Percentiles rank a stretch among this genome's conserved stretches.
phyloP scores from a whole-genome alignment of 164 flowering plant species.

The Vitis rotundifolia region DNA sequence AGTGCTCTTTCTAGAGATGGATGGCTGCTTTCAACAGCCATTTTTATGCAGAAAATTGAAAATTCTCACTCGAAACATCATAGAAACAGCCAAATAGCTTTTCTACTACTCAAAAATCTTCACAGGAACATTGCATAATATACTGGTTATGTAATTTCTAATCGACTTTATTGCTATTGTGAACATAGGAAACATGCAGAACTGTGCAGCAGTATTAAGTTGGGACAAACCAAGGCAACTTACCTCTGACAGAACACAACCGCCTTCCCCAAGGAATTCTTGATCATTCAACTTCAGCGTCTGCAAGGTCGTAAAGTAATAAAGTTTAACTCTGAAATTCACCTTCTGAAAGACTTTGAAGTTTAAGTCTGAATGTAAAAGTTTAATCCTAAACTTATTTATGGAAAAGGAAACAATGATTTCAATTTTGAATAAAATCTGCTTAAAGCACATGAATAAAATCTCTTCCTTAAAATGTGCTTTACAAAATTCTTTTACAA shows the following conservation, averaged over 20 bases:
- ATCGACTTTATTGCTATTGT: too few relatives aligned
- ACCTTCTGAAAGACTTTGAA: too few relatives aligned
- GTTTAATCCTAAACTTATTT: too few relatives aligned
- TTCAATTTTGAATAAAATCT: too few relatives aligned
- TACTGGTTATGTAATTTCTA: too few relatives aligned
- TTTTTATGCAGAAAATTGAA: background rate
- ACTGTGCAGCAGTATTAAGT: too few relatives aligned
- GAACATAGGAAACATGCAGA: too few relatives aligned
- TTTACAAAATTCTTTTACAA: too few relatives aligned
- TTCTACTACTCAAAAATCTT: background rate
- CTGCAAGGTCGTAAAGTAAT: slow-evolving; percentile 36
- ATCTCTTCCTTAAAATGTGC: too few relatives aligned
- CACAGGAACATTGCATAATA: background rate
- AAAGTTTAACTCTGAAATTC: background rate
- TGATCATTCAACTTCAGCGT: slow-evolving; percentile 67
- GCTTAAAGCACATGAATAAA: too few relatives aligned
- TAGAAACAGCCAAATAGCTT: background rate
- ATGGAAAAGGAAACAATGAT: too few relatives aligned
- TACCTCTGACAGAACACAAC: slow-evolving; percentile 83
- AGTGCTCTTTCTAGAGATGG: background rate
- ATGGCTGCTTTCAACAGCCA: background rate
- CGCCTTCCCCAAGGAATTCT: slow-evolving; percentile 88
- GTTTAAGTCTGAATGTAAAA: too few relatives aligned
- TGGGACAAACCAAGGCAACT: slow-evolving; percentile 4
- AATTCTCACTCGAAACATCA: background rate